A percentile compares a stretch with the other conserved stretches of the same genome.
These are phyloP conservation scores for Dactylellina leptospora DNA, from an alignment of 2,329 filamentous ascomycete genomes.

Conservation along the genomic window DNA sequence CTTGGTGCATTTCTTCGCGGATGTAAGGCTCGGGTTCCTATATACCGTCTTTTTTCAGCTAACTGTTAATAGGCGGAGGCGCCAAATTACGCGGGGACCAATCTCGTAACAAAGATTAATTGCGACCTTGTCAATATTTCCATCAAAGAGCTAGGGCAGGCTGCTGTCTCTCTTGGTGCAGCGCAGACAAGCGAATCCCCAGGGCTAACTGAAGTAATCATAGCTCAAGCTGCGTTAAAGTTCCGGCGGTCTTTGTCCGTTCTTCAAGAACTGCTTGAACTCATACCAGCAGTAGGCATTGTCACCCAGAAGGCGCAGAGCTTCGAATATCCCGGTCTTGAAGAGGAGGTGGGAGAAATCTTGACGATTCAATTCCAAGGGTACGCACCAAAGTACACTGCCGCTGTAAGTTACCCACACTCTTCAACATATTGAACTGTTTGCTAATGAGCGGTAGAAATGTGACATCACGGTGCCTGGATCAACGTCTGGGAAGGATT, in stretches of 20 bases:
- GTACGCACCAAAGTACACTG: constrained; percentile 41
- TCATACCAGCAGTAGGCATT: constrained; percentile 21
- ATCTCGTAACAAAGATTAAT: constrained; percentile 40
- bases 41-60: background rate
- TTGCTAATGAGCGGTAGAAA: constrained; percentile 31
- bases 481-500: constrained; percentile 29
- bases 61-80: constrained; percentile 22
- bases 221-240: constrained; percentile 32
- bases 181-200: background rate
- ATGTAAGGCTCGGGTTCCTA: constrained; percentile 57
- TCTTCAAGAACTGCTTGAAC: constrained; percentile 40
- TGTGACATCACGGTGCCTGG: constrained; percentile 47
- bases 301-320: constrained; percentile 39
- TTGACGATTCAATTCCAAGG: constrained; percentile 43
- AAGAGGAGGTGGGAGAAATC: constrained; percentile 35
- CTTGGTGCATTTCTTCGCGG: constrained; percentile 78
- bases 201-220: background rate
- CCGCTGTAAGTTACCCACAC: constrained; percentile 13
- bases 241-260: constrained; percentile 39
- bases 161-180: constrained; percentile 15
- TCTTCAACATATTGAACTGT: too few relatives aligned
- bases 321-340: constrained; percentile 47
- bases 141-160: constrained; percentile 44
- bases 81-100: constrained; percentile 23
- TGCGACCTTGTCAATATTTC: constrained; percentile 46